A percentile compares a stretch with the other conserved stretches of the same genome.
Conservation (phyloP, 305 asterid species). For the Plantago lanceolata region DNA sequence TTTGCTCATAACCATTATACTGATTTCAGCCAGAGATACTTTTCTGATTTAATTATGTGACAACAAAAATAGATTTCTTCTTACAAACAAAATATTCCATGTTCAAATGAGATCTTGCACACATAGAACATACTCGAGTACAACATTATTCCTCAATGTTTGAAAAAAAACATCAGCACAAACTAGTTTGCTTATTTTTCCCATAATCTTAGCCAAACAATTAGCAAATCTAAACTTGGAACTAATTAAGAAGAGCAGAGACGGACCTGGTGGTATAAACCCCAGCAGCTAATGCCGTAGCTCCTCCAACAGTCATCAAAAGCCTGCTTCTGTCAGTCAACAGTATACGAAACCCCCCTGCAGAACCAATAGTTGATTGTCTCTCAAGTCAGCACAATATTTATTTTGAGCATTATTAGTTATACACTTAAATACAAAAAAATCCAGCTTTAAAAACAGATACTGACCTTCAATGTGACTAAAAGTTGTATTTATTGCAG, state of each 20-base stretch:
- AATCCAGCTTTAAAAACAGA: constrained; percentile 12
- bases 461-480: constrained; percentile 82
- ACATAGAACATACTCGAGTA: constrained; percentile 9
- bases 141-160: not conserved
- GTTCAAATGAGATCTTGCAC: not conserved
- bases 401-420: constrained; percentile 6
- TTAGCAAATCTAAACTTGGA: not conserved
- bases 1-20: not conserved
- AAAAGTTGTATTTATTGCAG: constrained; percentile 87
- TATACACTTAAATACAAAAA: not conserved
- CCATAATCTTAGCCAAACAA: constrained; percentile 7
- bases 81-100: not conserved
- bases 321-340: constrained; percentile 82
- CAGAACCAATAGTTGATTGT: constrained; percentile 22
- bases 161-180: too few relatives aligned
- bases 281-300: constrained; percentile 97
- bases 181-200: not conserved
- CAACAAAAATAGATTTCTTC: constrained; percentile 7
- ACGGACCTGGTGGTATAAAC: constrained; percentile 85
- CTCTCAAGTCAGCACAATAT: not conserved
- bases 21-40: not conserved
- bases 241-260: constrained; percentile 2
- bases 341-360: constrained; percentile 75
- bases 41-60: constrained; percentile 9
- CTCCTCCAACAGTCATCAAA: constrained; percentile 92